Evolutionary conservation across 352 stramenopile species (phyloP), one percentile per base, ranked within the genome.

Genomic region (Globisporangium spinosum): DNA sequence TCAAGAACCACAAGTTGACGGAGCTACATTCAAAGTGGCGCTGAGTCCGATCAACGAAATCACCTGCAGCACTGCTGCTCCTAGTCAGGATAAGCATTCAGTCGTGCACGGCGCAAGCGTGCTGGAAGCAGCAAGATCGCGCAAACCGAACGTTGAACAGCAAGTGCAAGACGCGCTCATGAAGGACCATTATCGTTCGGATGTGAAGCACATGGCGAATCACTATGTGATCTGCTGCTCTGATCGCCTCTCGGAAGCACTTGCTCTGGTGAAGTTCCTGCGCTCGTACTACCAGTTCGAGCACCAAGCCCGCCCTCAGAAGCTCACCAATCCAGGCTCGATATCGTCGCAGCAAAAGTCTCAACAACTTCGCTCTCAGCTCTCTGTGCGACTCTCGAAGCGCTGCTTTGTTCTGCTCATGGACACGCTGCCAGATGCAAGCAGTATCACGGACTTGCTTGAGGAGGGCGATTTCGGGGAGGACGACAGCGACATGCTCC

Each of bases 161-260:
- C 71, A 68, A 55, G 73, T 78, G 40, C 66, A 72, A 35, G 25
- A 34, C 7, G 60, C 64, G 15, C 77, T 82, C 60, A 47, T 72
- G n/a, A 61, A 49, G 60, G 76, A 82, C 35, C 71, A 82, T 60
- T 72, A 61, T 62, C 69, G 69, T 49, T 58, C 61, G 17, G 49
- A 77, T 17, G 58, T 68, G 22, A 71, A 68, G 32, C 64, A 70
- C 10, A 58, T 68, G 23, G 67, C 62, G 2, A 55, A 58, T 20
- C 77, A 84, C 61, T 82, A 74, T 38, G 68, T 82, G 13, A 74
- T 78, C 54, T 84, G 51, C 54, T 82, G 51, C 45, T 57, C 58
- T 0, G 67, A 57, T 12, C 10, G n/a, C 6, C 22, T 76, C 13
- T 22, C 9, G 5, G 69, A 74, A 20, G 53, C 58, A 9, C 49